Base-by-base conservation (phyloP, 345 rosid species). In the Mercurialis annua region DNA sequence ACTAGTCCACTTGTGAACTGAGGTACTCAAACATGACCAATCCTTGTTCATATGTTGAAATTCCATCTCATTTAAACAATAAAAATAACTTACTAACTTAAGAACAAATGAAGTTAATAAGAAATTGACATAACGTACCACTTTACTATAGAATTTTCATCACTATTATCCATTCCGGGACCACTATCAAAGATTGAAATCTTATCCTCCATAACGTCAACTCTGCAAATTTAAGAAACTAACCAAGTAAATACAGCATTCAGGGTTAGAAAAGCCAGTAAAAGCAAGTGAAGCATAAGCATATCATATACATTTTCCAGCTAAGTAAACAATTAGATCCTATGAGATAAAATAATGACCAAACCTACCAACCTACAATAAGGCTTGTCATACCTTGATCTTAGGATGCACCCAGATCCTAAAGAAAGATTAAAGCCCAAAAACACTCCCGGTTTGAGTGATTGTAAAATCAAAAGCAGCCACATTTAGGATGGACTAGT, bases 151-250 rank as follows among this genome's bases (percentile, higher is more conserved):
- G 82, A 79, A 61, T 83, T 81, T 61, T 75, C 80, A 12, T 84
- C 88, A 68, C 83, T 84, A 38, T 67, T 73, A 67, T 90, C 93
- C 96, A 90, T 90, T 75, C 93, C 96, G 62, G 71, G 77, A 62
- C 93, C 96, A n/a, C 91, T 66, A 74, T 90, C 96, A 79, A 90
- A 84, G 62, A 90, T 79, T 59, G 86, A 73, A 68, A 90, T 81
- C 62, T 30, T 66, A 64, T 83, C 83, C 60, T 71, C 63, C 54
- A 17, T 48, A 61, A 90, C 54, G 56, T 83, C 76, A 71, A 90
- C 84, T 1, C 92, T 90, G 88, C 65, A 85, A 60, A 10, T 12
- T 55, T 17, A 38, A 36, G 15, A 34, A 18, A 26, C 6, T 36
- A 24, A 6, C 4, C 14, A 17, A 27, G 27, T 52, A 29, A 46